phyloP scores from a whole-genome alignment of 2,329 filamentous ascomycete species.

The Harringtonia aguacate region DNA sequence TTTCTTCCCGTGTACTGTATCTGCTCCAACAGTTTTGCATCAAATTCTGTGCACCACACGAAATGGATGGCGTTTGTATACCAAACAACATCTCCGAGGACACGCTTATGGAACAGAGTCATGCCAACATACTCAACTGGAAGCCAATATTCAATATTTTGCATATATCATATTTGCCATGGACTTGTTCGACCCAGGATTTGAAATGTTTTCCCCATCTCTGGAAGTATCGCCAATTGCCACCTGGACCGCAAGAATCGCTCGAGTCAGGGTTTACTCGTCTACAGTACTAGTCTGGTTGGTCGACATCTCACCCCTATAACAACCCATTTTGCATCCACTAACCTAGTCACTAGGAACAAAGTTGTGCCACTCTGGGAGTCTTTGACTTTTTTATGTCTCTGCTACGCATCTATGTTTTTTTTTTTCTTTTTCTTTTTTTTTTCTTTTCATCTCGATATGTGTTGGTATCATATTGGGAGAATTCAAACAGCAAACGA shows the following conservation, averaged over 20 bases:
- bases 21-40: too few species aligned
- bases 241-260: conserved; percentile 6
- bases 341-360: conserved; percentile 30
- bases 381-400: background rate
- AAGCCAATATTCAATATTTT: too few species aligned
- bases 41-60: too few species aligned
- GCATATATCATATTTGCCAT: too few species aligned
- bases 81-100: too few species aligned
- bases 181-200: background rate
- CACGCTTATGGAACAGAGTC: too few species aligned
- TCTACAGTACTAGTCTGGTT: conserved; percentile 5
- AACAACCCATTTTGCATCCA: background rate
- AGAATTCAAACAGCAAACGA: background rate
- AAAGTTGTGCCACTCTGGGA: conserved; percentile 43
- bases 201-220: background rate
- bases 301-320: background rate
- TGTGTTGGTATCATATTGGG: background rate
- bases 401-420: conserved; percentile 20
- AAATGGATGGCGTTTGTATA: too few species aligned
- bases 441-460: background rate
- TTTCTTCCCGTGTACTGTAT: too few species aligned
- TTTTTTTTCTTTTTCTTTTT: conserved; percentile 16
- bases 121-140: too few species aligned
- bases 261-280: background rate
- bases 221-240: too few species aligned